Evolutionary conservation across 2,329 filamentous ascomycete genomes (phyloP).

Genomic region (Aspergillus neoniger): DNA sequence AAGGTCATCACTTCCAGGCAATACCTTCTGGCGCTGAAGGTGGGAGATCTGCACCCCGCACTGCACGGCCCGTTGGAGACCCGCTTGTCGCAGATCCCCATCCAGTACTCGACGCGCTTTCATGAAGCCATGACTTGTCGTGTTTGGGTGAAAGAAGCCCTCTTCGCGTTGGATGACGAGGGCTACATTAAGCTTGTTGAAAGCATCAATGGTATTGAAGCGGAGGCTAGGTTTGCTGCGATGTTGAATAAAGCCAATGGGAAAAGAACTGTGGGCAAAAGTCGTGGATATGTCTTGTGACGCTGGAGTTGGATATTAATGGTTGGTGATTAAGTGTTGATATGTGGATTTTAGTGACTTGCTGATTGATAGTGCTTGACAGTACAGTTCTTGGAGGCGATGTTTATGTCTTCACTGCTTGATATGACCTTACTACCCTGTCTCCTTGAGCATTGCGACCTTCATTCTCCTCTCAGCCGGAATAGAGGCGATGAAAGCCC

Average conservation of each 20-base stretch:
- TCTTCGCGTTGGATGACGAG: neutral
- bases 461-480: too few species aligned
- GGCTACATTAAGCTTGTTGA: neutral
- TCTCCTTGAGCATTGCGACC: too few species aligned
- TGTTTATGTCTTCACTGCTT: too few species aligned
- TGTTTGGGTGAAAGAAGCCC: slow-evolving; percentile 5
- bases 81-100: neutral
- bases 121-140: slow-evolving; percentile 4
- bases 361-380: too few species aligned
- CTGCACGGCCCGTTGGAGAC: neutral
- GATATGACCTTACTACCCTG: too few species aligned
- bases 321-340: too few species aligned
- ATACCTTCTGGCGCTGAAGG: neutral
- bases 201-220: neutral
- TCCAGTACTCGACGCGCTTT: neutral
- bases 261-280: neutral
- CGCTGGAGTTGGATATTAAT: neutral
- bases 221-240: neutral
- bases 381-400: too few species aligned
- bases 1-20: neutral
- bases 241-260: neutral
- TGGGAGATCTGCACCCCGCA: neutral
- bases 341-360: too few species aligned
- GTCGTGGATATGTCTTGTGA: neutral
- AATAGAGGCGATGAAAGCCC: too few species aligned